phyloP scores from a whole-genome alignment of 2,329 filamentous ascomycete genomes.

The Phyllosticta capitalensis region DNA sequence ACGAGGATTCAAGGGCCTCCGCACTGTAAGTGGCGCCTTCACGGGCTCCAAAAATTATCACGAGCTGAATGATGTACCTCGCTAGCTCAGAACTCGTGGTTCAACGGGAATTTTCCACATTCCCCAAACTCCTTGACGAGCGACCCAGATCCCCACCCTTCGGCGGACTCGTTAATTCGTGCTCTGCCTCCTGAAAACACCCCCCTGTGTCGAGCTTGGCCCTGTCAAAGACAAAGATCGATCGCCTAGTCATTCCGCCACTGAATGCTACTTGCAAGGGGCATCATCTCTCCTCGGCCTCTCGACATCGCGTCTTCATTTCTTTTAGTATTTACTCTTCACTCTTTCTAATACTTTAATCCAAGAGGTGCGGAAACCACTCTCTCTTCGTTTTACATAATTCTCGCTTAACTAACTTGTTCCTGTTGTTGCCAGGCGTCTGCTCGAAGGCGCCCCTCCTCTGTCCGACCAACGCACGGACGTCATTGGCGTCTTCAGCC shows the following conservation, averaged over 20 bases:
- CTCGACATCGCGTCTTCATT: conserved; percentile 23
- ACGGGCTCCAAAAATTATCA: neutral
- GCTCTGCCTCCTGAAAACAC: conserved; percentile 33
- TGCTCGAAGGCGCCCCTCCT: conserved; percentile 12
- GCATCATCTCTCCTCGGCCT: conserved; percentile 24
- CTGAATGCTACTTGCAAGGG: conserved; percentile 37
- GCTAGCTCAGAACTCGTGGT: conserved; percentile 20
- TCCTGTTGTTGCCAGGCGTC: conserved; percentile 11
- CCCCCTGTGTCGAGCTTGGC: conserved; percentile 26
- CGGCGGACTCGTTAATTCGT: conserved; percentile 47
- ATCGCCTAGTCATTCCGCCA: conserved; percentile 28
- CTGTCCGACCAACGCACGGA: conserved; percentile 16
- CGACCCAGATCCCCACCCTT: conserved; percentile 22
- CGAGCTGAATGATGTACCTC: conserved; percentile 20
- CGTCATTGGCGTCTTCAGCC: conserved; percentile 24
- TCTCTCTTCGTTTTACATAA: conserved; percentile 17
- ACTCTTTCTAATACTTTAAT: conserved; percentile 40
- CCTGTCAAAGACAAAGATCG: conserved; percentile 23
- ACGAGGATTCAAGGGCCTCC: conserved; percentile 4
- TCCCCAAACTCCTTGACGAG: conserved; percentile 34
- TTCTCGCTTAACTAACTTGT: conserved; percentile 10
- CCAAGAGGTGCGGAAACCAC: conserved; percentile 34
- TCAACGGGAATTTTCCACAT: conserved; percentile 32
- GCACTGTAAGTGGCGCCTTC: neutral
- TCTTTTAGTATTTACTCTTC: conserved; percentile 25